Evolutionary conservation across 2,329 filamentous ascomycete species (phyloP).

Genomic region (Sporothrix humicola): DNA sequence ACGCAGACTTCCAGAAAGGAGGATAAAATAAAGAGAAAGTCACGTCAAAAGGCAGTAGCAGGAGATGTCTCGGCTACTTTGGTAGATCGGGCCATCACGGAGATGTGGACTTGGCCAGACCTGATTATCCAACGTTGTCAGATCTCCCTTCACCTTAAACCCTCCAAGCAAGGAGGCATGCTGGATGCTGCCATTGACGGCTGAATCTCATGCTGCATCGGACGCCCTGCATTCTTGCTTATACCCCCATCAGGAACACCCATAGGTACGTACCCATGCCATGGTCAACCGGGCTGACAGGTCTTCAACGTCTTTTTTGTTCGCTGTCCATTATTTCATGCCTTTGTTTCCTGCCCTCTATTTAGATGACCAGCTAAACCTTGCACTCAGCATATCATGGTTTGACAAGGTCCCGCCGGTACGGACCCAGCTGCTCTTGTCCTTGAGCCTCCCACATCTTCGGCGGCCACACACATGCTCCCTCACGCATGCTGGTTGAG

Average conservation of each 20-base stretch:
- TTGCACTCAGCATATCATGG: slow-evolving; percentile 6
- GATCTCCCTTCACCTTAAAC: background rate
- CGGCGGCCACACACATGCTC: slow-evolving; percentile 7
- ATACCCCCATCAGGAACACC: background rate
- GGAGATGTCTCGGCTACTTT: slow-evolving; percentile 3
- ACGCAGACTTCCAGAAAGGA: background rate
- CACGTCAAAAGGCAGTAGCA: background rate
- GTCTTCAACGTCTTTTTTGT: background rate
- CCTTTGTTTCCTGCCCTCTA: background rate
- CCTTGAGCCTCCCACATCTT: slow-evolving; percentile 18
- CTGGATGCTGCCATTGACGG: background rate
- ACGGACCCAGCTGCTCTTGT: slow-evolving; percentile 6
- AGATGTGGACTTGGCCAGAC: slow-evolving; percentile 10
- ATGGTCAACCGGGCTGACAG: slow-evolving; percentile 8
- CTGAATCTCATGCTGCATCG: slow-evolving; percentile 17
- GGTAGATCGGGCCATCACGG: slow-evolving; percentile 16
- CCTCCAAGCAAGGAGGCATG: slow-evolving; percentile 12
- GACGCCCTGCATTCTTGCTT: slow-evolving; percentile 15
- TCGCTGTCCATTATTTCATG: background rate
- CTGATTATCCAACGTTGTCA: slow-evolving; percentile 2
- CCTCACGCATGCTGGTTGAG: background rate
- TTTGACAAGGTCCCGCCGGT: slow-evolving; percentile 5
- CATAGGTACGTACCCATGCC: background rate
- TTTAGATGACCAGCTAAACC: background rate
- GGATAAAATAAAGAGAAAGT: background rate